Percentiles rank a stretch among this genome's conserved stretches.
phyloP scores from a whole-genome alignment of 2,329 filamentous ascomycete species.

The Talaromyces sp. region DNA sequence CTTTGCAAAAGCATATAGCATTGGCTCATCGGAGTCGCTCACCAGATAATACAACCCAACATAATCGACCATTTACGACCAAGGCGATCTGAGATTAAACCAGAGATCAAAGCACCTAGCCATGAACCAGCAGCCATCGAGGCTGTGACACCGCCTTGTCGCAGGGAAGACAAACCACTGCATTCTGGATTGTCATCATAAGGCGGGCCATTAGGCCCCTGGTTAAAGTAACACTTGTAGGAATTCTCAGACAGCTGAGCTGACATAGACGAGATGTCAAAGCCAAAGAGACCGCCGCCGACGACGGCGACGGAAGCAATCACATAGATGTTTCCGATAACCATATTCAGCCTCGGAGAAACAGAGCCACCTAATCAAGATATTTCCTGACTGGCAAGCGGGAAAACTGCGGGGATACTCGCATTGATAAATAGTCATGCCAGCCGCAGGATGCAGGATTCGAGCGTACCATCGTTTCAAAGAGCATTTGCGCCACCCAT shows the following conservation, averaged over 20 bases:
- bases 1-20: no score
- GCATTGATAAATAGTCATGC: neutral
- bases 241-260: slow-evolving; percentile 30
- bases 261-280: slow-evolving; percentile 60
- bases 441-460: neutral
- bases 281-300: slow-evolving; percentile 60
- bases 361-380: neutral
- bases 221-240: slow-evolving; percentile 19
- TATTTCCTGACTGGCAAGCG: neutral
- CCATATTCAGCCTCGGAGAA: slow-evolving; percentile 2
- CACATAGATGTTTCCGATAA: slow-evolving; percentile 19
- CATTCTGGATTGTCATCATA: slow-evolving; percentile 3
- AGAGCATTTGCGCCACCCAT: neutral
- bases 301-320: slow-evolving; percentile 17
- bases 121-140: slow-evolving; percentile 43
- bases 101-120: slow-evolving; percentile 53
- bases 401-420: neutral
- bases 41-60: slow-evolving; percentile 55
- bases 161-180: slow-evolving; percentile 1
- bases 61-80: slow-evolving; percentile 51
- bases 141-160: slow-evolving; percentile 41
- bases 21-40: neutral
- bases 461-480: neutral
- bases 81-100: slow-evolving; percentile 54
- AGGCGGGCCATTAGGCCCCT: slow-evolving; percentile 13